phyloP scores from a whole-genome alignment of 176 grass and related monocot genomes.

The Triticum urartu region DNA sequence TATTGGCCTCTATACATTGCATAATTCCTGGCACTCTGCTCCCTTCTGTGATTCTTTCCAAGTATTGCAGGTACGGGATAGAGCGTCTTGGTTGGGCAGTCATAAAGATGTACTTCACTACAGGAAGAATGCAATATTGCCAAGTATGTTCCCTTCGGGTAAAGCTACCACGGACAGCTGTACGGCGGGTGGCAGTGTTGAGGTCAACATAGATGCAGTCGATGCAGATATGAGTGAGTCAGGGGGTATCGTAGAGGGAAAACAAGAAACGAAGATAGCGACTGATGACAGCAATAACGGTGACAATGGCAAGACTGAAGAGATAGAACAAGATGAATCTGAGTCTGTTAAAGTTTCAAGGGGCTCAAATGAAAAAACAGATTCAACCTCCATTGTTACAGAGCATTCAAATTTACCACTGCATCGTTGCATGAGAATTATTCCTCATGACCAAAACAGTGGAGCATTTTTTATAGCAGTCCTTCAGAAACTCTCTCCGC shows the following conservation, averaged over 20 bases:
- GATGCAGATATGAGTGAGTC: conserved; percentile 38
- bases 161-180: conserved; percentile 44
- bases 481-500: conserved; percentile 65
- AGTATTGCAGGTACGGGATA: conserved; percentile 73
- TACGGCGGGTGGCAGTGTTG: conserved; percentile 12
- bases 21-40: conserved; percentile 20
- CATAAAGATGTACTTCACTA: conserved; percentile 79
- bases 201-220: conserved; percentile 31
- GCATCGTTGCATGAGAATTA: conserved; percentile 88
- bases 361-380: conserved; percentile 19
- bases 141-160: conserved; percentile 96
- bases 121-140: conserved; percentile 63
- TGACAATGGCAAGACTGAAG: background rate
- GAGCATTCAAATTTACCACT: conserved; percentile 78
- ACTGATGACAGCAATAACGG: background rate
- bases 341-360: conserved; percentile 25
- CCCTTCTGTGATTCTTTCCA: background rate
- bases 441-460: conserved; percentile 95
- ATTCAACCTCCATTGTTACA: conserved; percentile 16
- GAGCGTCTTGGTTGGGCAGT: conserved; percentile 76
- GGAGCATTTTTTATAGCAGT: conserved; percentile 97
- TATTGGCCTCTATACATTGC: background rate
- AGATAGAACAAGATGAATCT: conserved; percentile 21
- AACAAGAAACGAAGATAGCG: conserved; percentile 25
- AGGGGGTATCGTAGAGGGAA: conserved; percentile 15